Conservation (phyloP, 495 filamentous ascomycete genomes). For the Penicillium angulare region DNA sequence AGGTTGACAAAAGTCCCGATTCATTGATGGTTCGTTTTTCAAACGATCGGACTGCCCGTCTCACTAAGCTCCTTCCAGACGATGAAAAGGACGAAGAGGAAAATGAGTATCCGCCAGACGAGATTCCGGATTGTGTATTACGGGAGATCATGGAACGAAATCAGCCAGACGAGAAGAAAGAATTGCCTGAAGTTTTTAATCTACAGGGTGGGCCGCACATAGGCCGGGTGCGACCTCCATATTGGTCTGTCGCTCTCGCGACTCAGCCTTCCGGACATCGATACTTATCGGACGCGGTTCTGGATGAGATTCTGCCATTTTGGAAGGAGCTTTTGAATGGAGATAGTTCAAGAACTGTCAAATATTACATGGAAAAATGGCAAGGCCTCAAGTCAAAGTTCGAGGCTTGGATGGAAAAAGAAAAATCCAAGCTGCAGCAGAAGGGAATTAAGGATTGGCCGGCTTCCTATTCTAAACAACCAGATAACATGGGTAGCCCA, state of each 20-base stretch:
- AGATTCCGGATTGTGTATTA: neutral
- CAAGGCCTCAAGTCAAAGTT: neutral
- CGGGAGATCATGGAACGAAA: neutral
- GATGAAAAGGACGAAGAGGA: neutral
- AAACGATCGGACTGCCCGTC: neutral
- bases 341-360: neutral
- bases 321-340: neutral
- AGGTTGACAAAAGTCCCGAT: neutral
- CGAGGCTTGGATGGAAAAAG: neutral
- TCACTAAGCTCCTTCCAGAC: neutral
- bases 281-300: neutral
- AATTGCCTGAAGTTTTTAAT: neutral
- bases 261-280: conserved; percentile 1
- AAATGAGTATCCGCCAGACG: neutral
- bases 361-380: neutral
- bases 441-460: neutral
- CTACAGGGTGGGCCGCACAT: neutral
- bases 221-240: neutral
- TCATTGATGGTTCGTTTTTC: neutral
- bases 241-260: conserved; percentile 6
- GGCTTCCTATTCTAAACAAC: neutral
- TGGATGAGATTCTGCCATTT: conserved; percentile 1
- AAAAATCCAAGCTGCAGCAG: neutral
- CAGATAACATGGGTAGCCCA: neutral
- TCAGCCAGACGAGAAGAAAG: neutral